phyloP scores from a whole-genome alignment of 345 rosid species.

The Arabis alpina region DNA sequence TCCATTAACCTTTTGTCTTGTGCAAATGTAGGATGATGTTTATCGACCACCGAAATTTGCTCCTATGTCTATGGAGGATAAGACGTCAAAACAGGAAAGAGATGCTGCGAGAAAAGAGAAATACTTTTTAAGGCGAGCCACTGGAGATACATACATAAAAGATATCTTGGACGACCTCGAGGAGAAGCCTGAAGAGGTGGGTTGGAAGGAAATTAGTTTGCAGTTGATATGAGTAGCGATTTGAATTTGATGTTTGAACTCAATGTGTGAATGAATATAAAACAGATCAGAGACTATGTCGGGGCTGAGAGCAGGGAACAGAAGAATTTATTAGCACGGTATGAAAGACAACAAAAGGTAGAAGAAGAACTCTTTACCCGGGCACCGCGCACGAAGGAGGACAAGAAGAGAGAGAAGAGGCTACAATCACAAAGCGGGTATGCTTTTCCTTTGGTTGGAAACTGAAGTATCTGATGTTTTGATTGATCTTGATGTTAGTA shows the following conservation, averaged over 20 bases:
- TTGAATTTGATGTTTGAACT: conserved; percentile 21
- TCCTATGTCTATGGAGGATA: conserved; percentile 76
- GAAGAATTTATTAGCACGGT: conserved; percentile 55
- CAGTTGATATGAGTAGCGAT: conserved; percentile 5
- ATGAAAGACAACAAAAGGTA: conserved; percentile 63
- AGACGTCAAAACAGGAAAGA: conserved; percentile 74
- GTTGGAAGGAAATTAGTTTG: conserved; percentile 21
- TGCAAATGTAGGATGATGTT: conserved; percentile 55
- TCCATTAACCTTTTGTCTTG: conserved; percentile 29
- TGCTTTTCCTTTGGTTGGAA: conserved; percentile 25
- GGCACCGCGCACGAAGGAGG: conserved; percentile 71
- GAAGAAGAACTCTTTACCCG: conserved; percentile 87
- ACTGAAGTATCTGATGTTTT: conserved; percentile 19
- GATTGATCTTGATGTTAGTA: conserved; percentile 16
- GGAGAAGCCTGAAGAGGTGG: conserved; percentile 88
- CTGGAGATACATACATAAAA: conserved; percentile 62
- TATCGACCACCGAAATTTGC: conserved; percentile 81
- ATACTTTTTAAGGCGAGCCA: conserved; percentile 57
- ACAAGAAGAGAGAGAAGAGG: conserved; percentile 73
- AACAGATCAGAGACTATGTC: conserved; percentile 65
- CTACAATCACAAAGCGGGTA: conserved; percentile 88
- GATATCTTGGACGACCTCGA: conserved; percentile 77
- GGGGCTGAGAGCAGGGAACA: conserved; percentile 79
- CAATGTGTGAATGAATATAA: conserved; percentile 37
- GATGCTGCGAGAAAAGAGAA: conserved; percentile 72